These are phyloP conservation scores for Pythium aristosporum DNA, from an alignment of 352 stramenopile species.

Conservation along the genomic window DNA sequence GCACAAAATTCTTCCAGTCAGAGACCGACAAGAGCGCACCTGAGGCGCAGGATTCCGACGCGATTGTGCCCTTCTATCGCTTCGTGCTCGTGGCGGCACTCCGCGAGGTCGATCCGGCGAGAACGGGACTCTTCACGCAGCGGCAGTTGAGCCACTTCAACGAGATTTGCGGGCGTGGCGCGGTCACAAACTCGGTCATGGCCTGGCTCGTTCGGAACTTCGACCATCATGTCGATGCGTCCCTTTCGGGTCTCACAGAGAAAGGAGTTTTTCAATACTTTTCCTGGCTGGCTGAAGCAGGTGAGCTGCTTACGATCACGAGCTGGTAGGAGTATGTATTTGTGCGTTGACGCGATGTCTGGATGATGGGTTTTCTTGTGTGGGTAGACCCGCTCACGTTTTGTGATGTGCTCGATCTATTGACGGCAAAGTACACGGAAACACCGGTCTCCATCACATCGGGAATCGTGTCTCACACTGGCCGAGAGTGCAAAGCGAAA, in stretches of 20 bases:
- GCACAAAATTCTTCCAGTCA: slow-evolving; percentile 59
- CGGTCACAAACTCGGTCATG: slow-evolving; percentile 33
- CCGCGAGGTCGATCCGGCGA: slow-evolving; percentile 39
- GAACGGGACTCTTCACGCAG: slow-evolving; percentile 31
- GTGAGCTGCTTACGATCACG: slow-evolving; percentile 17
- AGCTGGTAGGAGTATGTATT: not conserved
- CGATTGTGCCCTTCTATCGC: slow-evolving; percentile 61
- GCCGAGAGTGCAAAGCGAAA: slow-evolving; percentile 16
- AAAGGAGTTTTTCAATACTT: slow-evolving; percentile 68
- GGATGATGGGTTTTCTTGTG: not conserved
- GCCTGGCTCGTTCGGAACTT: slow-evolving; percentile 61
- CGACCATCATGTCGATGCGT: slow-evolving; percentile 28
- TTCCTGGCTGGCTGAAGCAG: slow-evolving; percentile 62
- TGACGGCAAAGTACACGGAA: slow-evolving; percentile 64
- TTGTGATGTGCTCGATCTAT: slow-evolving; percentile 50
- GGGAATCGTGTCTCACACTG: slow-evolving; percentile 8
- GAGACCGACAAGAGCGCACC: slow-evolving; percentile 23
- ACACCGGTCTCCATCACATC: slow-evolving; percentile 31
- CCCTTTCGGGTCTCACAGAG: slow-evolving; percentile 36
- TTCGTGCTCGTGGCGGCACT: slow-evolving; percentile 64
- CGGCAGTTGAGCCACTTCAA: slow-evolving; percentile 47
- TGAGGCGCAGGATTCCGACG: slow-evolving; percentile 5
- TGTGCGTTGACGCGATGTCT: not conserved
- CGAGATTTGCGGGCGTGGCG: slow-evolving; percentile 31
- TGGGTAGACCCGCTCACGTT: slow-evolving; percentile 53